Base-by-base conservation (phyloP, 306 rosid genomes). In the Hippophae rhamnoides region DNA sequence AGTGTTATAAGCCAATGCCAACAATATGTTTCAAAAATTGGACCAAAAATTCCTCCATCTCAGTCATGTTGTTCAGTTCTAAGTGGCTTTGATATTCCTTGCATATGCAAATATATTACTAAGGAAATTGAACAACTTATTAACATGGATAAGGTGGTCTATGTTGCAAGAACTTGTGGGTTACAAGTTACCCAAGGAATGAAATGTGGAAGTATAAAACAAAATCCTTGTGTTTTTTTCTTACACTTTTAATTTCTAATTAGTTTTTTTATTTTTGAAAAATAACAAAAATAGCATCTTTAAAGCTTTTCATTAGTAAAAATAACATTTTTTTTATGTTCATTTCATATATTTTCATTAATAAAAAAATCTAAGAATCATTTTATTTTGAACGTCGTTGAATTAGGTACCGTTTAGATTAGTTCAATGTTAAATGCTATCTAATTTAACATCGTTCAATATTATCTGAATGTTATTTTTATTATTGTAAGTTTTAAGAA, bases 151-250 rank as follows among this genome's bases (percentile, higher is more conserved):
- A 82, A 82, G 69, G 65, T 41, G 0, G 42, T 78, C 52, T 73
- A 7, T 49, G 78, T 78, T 7, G 82, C 71, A 27, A 40, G 72
- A 0, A 23, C 62, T n/a, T 78, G 87, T 56, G 87, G 82, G 7
- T 47, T 67, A 71, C 61, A 47, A 0, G 12, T 82, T 67, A 58
- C 61, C 6, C n/a, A 79, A 0, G 78, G 87, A 64, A 46, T 57
- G 41, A 70, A 68, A 6, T 78, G 84, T 62, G 87, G 87, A 61
- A 50, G 84, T 82, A 67, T 67, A 64, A 18, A 1, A 13, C 12
- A 10, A 48, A 12, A 49, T 12, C 3, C 14, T 5, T 5, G 7
- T 49, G 3, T 12, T 49, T 12, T 12, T 8, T 12, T 49, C 8
- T 10, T 13, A 9, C 50, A 9, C 3, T 9, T 46, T 9, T 46